phyloP scores from a whole-genome alignment of 2,329 filamentous ascomycete genomes.

The Talaromyces sp. region DNA sequence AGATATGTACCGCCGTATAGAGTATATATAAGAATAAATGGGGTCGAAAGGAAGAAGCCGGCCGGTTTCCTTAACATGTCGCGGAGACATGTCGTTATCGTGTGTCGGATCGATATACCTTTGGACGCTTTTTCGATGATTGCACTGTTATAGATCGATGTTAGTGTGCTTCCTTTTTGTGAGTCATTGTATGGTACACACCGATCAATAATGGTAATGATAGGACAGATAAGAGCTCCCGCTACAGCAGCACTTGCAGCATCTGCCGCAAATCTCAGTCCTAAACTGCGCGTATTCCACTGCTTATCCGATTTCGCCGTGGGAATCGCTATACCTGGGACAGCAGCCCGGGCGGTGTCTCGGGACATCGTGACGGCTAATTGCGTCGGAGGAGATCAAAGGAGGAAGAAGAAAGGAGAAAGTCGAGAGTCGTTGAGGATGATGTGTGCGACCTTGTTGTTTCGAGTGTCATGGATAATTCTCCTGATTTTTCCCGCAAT shows the following conservation, averaged over 20 bases:
- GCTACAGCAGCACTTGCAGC: conserved; percentile 65
- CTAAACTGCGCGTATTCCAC: conserved; percentile 77
- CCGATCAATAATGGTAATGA: conserved; percentile 87
- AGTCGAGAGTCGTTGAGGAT: neutral
- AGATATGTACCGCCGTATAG: conserved; percentile 88
- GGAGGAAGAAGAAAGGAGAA: neutral
- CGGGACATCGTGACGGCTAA: conserved; percentile 25
- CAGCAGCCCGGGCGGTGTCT: conserved; percentile 26
- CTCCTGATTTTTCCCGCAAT: too few species aligned
- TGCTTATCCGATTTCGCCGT: conserved; percentile 4
- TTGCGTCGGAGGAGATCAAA: neutral
- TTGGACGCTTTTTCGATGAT: conserved; percentile 51
- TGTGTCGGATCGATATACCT: conserved; percentile 40
- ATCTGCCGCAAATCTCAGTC: conserved; percentile 65
- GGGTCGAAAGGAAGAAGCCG: conserved; percentile 46
- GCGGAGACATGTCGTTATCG: conserved; percentile 38
- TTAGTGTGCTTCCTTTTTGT: conserved; percentile 8
- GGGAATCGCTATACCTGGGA: conserved; percentile 19
- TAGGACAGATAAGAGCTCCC: conserved; percentile 71
- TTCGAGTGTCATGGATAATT: conserved; percentile 3
- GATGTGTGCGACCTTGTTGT: neutral
- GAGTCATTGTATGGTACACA: conserved; percentile 37
- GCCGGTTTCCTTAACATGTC: conserved; percentile 40
- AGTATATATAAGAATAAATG: conserved; percentile 49
- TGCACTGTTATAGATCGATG: conserved; percentile 30